Conservation (phyloP, 2,329 filamentous ascomycete species). For the Pseudogymnoascus sp. region DNA sequence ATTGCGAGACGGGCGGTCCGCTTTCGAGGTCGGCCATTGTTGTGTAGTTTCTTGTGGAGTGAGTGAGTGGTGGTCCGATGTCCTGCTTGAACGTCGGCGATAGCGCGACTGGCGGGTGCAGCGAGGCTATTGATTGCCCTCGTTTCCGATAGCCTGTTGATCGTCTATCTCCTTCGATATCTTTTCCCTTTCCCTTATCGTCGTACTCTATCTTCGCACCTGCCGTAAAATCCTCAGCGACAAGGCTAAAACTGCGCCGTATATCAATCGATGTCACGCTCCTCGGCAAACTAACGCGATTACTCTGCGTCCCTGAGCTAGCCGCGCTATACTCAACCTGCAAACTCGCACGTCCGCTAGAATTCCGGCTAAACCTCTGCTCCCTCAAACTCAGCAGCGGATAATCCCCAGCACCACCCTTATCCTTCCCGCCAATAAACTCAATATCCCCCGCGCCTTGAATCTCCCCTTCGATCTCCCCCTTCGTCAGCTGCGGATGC, state of each 20-base stretch:
- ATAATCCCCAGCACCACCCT: constrained; percentile 38
- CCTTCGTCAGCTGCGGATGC: constrained; percentile 23
- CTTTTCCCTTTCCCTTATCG: constrained; percentile 25
- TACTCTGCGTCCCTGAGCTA: constrained; percentile 18
- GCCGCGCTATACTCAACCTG: constrained; percentile 38
- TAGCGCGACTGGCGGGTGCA: neutral
- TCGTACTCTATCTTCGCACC: neutral
- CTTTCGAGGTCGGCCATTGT: constrained; percentile 23
- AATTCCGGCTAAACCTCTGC: constrained; percentile 45
- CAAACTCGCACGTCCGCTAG: constrained; percentile 34
- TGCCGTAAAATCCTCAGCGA: constrained; percentile 13
- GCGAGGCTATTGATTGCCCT: neutral
- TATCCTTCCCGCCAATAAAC: constrained; percentile 9
- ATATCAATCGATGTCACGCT: constrained; percentile 26
- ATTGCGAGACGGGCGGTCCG: constrained; percentile 17
- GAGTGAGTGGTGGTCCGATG: constrained; percentile 6
- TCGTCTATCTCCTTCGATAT: constrained; percentile 11
- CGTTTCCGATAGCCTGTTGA: constrained; percentile 8
- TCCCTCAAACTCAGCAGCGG: constrained; percentile 50
- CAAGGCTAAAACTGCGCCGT: constrained; percentile 9
- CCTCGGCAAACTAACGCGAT: constrained; percentile 25
- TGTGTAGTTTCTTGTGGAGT: constrained; percentile 17
- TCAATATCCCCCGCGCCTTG: neutral
- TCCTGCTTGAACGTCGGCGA: neutral
- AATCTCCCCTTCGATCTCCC: constrained; percentile 19